A percentile compares a stretch with the other conserved stretches of the same genome.
These are phyloP conservation scores for Aegilops bicornis DNA, from an alignment of 176 grass and related monocot species.

Conservation along the genomic window DNA sequence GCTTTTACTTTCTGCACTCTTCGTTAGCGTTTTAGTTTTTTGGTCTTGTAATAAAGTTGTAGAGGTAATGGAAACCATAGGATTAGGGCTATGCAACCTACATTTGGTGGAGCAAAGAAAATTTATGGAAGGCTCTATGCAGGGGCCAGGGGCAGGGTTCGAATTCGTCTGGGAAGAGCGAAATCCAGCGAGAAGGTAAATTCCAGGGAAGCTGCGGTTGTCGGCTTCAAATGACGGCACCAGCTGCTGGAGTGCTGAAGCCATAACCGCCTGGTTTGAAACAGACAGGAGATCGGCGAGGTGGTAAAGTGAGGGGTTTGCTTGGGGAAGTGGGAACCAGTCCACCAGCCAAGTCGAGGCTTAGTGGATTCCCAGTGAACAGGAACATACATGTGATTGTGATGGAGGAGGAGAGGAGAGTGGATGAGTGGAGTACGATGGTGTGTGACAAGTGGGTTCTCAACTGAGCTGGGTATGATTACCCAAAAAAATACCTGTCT, in stretches of 20 bases:
- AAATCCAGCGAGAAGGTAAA: neutral
- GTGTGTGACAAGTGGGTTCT: neutral
- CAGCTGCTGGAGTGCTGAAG: neutral
- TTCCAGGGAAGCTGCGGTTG: neutral
- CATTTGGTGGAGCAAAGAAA: neutral
- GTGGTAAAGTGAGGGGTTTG: neutral
- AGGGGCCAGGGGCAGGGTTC: neutral
- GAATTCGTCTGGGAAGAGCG: neutral
- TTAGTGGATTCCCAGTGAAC: neutral
- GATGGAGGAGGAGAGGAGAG: neutral
- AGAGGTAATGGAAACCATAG: neutral
- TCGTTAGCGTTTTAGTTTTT: no score
- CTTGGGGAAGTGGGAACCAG: neutral
- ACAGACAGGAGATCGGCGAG: neutral
- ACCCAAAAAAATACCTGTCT: neutral
- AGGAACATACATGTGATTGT: neutral
- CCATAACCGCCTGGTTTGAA: neutral
- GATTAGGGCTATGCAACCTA: neutral
- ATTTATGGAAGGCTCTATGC: neutral
- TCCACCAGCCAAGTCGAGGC: neutral
- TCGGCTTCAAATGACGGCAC: neutral
- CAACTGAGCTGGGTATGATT: neutral
- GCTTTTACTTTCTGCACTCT: neutral
- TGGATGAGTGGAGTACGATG: neutral
- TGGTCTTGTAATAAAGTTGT: no score